Conservation (phyloP, 1,284 basidiomycete species). For the Microbotryum violaceum region DNA sequence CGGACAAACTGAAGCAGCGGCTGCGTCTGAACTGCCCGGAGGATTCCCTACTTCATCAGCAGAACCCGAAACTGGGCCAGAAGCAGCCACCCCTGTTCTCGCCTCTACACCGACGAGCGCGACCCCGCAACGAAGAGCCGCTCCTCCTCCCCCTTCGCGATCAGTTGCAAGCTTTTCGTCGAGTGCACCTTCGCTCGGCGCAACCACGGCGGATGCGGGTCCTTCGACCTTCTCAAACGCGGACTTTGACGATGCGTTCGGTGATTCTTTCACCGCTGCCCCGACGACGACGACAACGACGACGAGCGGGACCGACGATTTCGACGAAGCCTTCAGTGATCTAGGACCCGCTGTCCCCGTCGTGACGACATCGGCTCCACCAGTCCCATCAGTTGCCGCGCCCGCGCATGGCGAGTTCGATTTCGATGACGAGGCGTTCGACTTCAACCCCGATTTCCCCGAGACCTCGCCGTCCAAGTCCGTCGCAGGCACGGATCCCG, state of each 20-base stretch:
- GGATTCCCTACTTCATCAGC: not conserved
- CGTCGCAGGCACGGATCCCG: conserved; percentile 15
- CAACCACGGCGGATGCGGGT: not conserved
- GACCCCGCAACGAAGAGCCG: conserved; percentile 3
- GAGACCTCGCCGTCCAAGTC: not conserved
- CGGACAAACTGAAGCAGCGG: not conserved
- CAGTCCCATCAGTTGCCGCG: not conserved
- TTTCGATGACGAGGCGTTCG: conserved; percentile 23
- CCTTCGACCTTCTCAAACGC: conserved; percentile 4
- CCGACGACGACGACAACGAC: not conserved
- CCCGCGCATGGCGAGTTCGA: conserved; percentile 4
- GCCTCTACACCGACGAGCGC: not conserved
- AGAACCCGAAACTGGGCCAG: not conserved
- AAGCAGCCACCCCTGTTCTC: not conserved
- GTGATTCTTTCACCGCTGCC: conserved; percentile 26
- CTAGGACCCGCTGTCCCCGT: not conserved
- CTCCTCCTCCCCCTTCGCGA: conserved; percentile 15
- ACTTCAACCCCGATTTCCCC: conserved; percentile 20
- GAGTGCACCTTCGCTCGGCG: not conserved
- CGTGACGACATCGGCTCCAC: not conserved
- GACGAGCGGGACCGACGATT: conserved; percentile 18
- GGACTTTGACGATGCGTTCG: conserved; percentile 27
- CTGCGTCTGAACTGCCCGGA: too few species aligned
- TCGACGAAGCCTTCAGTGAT: conserved; percentile 20
- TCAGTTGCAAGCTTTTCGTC: not conserved